Conservation (phyloP, 495 filamentous ascomycete species). For the Xylaria flabelliformis region DNA sequence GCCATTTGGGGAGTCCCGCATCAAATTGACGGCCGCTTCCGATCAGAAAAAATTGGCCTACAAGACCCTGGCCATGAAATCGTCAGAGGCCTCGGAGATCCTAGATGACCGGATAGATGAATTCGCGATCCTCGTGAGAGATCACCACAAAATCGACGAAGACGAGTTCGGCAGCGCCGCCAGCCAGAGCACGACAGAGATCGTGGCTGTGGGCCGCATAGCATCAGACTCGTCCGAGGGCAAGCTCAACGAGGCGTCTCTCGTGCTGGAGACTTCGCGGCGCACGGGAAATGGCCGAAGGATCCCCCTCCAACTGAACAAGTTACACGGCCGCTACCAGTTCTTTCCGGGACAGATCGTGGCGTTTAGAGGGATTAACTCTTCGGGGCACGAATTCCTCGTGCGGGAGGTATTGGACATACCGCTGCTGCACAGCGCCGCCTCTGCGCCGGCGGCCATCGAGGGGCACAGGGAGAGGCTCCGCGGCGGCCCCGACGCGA, state of each 20-base stretch:
- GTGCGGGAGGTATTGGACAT: conserved; percentile 77
- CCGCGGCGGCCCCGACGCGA: conserved; percentile 62
- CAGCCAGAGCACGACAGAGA: conserved; percentile 80
- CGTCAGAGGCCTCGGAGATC: conserved; percentile 89
- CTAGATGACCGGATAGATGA: conserved; percentile 95
- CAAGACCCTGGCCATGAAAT: conserved; percentile 90
- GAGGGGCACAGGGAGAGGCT: conserved; percentile 70
- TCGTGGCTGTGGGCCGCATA: conserved; percentile 89
- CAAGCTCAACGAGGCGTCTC: conserved; percentile 79
- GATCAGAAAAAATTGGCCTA: conserved; percentile 91
- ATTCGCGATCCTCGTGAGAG: conserved; percentile 73
- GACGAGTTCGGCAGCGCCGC: conserved; percentile 87
- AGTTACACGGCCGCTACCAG: conserved; percentile 67
- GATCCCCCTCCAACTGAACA: conserved; percentile 77
- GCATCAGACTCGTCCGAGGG: conserved; percentile 84
- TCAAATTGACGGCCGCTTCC: conserved; percentile 80
- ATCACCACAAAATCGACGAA: conserved; percentile 76
- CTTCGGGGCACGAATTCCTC: conserved; percentile 81
- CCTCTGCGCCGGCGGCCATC: conserved; percentile 65
- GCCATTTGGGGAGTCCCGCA: conserved; percentile 74
- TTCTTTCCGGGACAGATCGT: conserved; percentile 97
- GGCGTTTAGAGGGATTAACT: conserved; percentile 83
- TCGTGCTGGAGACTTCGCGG: conserved; percentile 87
- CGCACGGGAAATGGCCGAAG: conserved; percentile 82
- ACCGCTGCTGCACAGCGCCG: conserved; percentile 72